Conservation (phyloP, 805 yeast genomes). For the Naumovozyma castellii region DNA sequence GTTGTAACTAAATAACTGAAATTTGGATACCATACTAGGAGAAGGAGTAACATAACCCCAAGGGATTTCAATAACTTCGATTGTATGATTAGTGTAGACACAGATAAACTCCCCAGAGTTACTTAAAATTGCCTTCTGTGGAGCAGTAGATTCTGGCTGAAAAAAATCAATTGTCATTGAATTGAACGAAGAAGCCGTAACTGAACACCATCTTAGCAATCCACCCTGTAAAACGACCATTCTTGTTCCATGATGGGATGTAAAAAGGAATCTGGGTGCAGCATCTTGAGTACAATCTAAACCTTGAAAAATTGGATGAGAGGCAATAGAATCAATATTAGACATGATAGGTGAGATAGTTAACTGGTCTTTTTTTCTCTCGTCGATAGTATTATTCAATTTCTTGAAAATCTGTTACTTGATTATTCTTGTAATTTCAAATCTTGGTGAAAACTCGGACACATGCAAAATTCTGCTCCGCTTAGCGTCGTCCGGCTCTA, state of each 20-base stretch:
- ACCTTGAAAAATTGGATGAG: constrained; percentile 8
- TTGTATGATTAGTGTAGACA: constrained; percentile 9
- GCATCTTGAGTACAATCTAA: not conserved
- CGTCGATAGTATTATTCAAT: not conserved
- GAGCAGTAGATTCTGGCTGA: not conserved
- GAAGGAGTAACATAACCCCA: constrained; percentile 15
- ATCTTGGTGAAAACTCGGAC: no score
- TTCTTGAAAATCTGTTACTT: no score
- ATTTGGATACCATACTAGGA: not conserved
- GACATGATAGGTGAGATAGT: constrained; percentile 2
- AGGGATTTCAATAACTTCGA: constrained; percentile 22
- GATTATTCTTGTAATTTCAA: no score
- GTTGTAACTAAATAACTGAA: not conserved
- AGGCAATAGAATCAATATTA: constrained; percentile 1
- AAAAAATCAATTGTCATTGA: constrained; percentile 9
- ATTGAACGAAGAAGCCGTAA: constrained; percentile 6
- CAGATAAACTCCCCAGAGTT: constrained; percentile 16
- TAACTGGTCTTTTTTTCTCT: constrained; percentile 1
- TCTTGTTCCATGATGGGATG: constrained; percentile 10
- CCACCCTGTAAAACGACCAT: constrained; percentile 13
- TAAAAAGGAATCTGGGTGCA: constrained; percentile 11
- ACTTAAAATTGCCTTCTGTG: constrained; percentile 7
- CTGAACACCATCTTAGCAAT: constrained; percentile 15
- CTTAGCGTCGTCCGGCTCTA: no score
- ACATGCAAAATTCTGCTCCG: no score